Conservation (phyloP, 345 rosid species). For the Salix exigua region DNA sequence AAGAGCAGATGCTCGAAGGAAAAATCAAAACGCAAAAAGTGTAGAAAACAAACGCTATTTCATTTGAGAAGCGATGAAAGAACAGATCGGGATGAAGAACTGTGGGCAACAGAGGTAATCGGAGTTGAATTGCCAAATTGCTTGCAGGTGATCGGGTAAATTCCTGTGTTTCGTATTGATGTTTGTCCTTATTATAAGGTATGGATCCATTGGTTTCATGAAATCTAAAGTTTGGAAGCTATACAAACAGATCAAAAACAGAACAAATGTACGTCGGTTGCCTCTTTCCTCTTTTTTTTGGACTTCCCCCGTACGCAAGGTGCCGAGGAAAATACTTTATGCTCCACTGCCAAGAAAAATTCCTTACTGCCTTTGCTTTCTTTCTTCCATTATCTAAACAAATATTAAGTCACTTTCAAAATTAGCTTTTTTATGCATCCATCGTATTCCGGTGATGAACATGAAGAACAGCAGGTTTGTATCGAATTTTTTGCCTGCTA, state of each 20-base stretch:
- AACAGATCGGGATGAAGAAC: background rate
- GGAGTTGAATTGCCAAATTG: background rate
- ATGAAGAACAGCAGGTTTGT: too few species aligned
- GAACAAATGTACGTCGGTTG: background rate
- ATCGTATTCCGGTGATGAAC: too few species aligned
- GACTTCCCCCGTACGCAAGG: background rate
- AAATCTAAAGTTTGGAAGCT: background rate
- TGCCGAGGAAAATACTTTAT: background rate
- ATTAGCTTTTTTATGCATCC: too few species aligned
- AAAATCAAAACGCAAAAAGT: background rate
- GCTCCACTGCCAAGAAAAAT: too few species aligned
- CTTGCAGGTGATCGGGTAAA: background rate
- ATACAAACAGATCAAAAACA: background rate
- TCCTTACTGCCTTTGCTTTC: too few species aligned
- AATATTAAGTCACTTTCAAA: too few species aligned
- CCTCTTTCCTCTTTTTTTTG: background rate
- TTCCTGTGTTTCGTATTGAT: background rate
- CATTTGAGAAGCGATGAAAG: background rate
- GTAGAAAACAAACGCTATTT: background rate
- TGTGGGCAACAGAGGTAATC: background rate
- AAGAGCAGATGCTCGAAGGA: background rate
- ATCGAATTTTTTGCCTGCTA: too few species aligned
- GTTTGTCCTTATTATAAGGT: background rate
- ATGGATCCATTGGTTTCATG: background rate
- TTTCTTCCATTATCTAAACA: too few species aligned